Base-by-base conservation (phyloP, 257 asterid genomes). In the Solanum sitiens region DNA sequence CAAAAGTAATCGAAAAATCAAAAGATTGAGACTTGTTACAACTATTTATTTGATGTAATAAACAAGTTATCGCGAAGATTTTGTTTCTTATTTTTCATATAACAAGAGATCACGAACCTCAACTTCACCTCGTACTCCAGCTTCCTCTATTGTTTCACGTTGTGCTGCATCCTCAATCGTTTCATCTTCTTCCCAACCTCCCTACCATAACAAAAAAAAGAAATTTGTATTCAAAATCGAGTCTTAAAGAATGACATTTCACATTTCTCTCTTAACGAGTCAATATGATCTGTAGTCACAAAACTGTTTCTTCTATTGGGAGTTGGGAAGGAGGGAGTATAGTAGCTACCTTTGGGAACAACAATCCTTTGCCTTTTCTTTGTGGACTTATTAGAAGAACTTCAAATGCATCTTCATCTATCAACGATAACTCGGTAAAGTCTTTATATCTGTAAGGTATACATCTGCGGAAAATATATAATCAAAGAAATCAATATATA, bases 151-250 rank as follows among this genome's bases (percentile, higher is more conserved):
- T 5, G 99, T 96, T 86, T 96, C 99, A 4, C 99, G 98, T 53
- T 93, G 72, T 0, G 98, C 99, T 9, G 99, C 99, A 18, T 89
- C 95, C 75, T 87, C 91, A 4, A 94, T 94, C 70, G 93, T 59
- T 89, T 96, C 99, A 86, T 96, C 99, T 4, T 68, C 89, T 83
- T 96, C 99, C 99, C 99, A 96, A 35, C 99, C 99, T 13, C 99
- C 99, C 98, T 96, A 87, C 23, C 23, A 80, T 25, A 47, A 47
- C 89, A 91, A 47, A 3, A 47, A 4, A 4, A 27, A 1, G 16
- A 7, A 0, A 37, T 2, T 74, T 37, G 4, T 37, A 35, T 37
- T 74, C 14, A 74, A 74, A 21, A 74, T 42, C 4, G 1, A 74
- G 10, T 37, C 3, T n/a, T 63, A 23, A 63, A 61, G 71, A 63